Evolutionary conservation across 139 green algal genomes (phyloP), one percentile per base, ranked within the genome.

Genomic region (Haematococcus lacustris): DNA sequence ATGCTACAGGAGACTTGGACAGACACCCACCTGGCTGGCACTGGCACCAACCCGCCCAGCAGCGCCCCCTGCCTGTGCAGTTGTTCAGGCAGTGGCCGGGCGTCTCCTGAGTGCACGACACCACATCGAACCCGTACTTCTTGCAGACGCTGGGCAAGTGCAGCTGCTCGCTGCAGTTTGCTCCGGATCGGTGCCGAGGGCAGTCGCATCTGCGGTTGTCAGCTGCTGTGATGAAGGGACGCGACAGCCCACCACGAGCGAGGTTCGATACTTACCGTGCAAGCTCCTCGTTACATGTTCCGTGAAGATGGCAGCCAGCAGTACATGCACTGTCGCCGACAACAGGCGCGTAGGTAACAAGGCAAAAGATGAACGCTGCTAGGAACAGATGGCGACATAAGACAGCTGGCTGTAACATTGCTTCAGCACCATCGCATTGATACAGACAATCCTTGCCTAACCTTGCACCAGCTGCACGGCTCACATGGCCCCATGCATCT

Each of bases 131-230:
- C 33, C 71, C 71, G 6, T 59, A 64, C 39, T 65, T 33, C 57
- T 38, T 60, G 40, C 70, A 77, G 21, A 21, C 38, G 26, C n/a
- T 25, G 9, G 41, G 76, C 17, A 33, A 30, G n/a, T 60, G 21
- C 50, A 63, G 34, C 66, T 66, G 57, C 51, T 74, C 7, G 26
- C 30, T 34, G 60, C 76, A 59, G 67, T 73, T 33, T 60, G 23
- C 37, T 25, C 77, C 77, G 21, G 30, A 53, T 28, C 40, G 67
- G 37, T 82, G 74, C 5, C 76, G 71, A 0, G 67, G 76, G 37
- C 76, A 82, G 50, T 82, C 76, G 32, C 76, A 82, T 61, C 76
- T 82, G 76, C 4, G 23, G 25, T 5, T 38, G 7, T 3, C 47
- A 66, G 50, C 68, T 38, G 2, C 50, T 50, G 7, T 51, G 34